phyloP scores from a whole-genome alignment of 768 basidiomycete species.

The Auricularia cornea region DNA sequence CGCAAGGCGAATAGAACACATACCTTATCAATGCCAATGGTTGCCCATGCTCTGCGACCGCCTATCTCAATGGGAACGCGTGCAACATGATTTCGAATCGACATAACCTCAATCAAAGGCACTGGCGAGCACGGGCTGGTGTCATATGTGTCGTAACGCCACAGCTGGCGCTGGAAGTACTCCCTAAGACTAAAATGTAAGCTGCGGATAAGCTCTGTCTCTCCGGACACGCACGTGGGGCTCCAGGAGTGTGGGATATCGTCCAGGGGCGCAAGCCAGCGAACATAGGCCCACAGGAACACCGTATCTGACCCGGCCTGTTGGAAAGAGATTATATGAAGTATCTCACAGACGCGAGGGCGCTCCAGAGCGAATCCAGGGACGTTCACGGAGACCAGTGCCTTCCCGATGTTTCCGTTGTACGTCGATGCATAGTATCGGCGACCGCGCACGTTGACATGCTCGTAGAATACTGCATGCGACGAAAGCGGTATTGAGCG shows the following conservation, averaged over 20 bases:
- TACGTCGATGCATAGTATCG: not conserved
- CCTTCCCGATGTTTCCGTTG: not conserved
- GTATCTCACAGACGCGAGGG: not conserved
- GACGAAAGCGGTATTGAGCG: not conserved
- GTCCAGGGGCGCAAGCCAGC: not conserved
- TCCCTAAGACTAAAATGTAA: too few species aligned
- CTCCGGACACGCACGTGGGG: not conserved
- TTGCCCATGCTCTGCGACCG: not conserved
- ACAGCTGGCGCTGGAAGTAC: not conserved
- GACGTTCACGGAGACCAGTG: not conserved
- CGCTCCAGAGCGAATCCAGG: not conserved
- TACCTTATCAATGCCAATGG: not conserved
- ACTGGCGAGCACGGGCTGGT: not conserved
- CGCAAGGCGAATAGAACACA: not conserved
- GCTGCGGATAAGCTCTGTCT: too few species aligned
- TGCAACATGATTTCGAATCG: not conserved
- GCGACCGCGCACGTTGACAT: not conserved
- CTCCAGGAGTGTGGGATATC: not conserved
- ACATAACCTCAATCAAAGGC: not conserved
- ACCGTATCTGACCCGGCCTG: not conserved
- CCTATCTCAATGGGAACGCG: not conserved
- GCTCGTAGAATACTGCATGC: not conserved
- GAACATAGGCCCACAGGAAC: not conserved
- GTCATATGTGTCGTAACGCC: not conserved
- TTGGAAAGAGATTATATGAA: not conserved